phyloP scores from a whole-genome alignment of 139 green algal species.

The Picochlorum sp. region DNA sequence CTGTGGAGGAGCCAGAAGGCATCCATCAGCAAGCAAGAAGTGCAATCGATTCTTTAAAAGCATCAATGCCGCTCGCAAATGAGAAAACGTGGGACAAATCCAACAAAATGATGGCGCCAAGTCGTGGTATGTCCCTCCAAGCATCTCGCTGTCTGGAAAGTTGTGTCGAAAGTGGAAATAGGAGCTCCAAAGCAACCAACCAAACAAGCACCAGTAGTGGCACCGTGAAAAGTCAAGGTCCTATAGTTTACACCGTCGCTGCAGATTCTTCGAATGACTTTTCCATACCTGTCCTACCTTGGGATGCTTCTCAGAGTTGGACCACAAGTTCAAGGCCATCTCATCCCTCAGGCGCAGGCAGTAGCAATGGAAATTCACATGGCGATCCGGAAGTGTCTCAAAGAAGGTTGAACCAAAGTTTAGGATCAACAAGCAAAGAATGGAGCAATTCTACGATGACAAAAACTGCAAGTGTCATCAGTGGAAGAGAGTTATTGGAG shows the following conservation, averaged over 20 bases:
- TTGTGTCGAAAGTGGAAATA: not conserved
- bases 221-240: not conserved
- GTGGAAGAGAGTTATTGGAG: too few species aligned
- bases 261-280: not conserved
- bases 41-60: constrained; percentile 2
- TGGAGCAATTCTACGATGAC: too few species aligned
- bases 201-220: not conserved
- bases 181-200: not conserved
- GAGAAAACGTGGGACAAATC: too few species aligned
- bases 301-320: constrained; percentile 1
- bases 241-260: constrained; percentile 8
- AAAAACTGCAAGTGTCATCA: too few species aligned
- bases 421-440: too few species aligned
- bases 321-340: not conserved
- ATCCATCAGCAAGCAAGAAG: not conserved
- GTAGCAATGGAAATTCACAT: too few species aligned
- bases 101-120: too few species aligned
- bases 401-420: too few species aligned
- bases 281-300: not conserved
- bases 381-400: too few species aligned
- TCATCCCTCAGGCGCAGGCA: not conserved
- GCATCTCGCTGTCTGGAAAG: not conserved
- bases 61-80: not conserved
- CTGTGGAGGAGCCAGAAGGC: not conserved
- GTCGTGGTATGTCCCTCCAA: not conserved